phyloP scores from a whole-genome alignment of 1,284 basidiomycete species.

The Cutaneotrichosporon mucoides region DNA sequence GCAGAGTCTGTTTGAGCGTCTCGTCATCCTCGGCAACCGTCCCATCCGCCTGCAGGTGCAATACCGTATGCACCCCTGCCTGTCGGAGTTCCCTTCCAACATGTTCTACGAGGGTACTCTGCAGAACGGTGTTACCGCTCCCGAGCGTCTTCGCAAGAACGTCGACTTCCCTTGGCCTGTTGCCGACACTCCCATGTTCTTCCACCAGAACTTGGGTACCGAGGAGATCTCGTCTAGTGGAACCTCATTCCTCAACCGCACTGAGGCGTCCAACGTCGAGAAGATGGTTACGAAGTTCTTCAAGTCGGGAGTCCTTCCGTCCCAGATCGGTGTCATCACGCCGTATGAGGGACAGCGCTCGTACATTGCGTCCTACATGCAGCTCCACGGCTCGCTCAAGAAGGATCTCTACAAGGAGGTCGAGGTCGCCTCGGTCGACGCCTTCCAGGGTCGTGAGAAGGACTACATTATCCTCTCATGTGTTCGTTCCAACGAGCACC shows the following conservation, averaged over 20 bases:
- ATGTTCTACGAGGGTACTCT: conserved; percentile 99
- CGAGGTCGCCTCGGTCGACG: conserved; percentile 97
- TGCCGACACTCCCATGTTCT: conserved; percentile 98
- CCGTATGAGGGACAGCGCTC: conserved; percentile 99
- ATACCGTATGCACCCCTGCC: conserved; percentile 99
- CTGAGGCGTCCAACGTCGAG: conserved; percentile 97
- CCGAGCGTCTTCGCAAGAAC: conserved; percentile 91
- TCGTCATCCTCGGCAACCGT: conserved; percentile 90
- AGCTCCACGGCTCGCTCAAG: conserved; percentile 95
- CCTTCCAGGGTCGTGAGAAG: conserved; percentile 99
- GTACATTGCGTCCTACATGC: conserved; percentile 99
- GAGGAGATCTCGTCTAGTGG: conserved; percentile 99
- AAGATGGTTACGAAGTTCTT: conserved; percentile 99
- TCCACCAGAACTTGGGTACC: conserved; percentile 98
- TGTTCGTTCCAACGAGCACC: conserved; percentile 98
- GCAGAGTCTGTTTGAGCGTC: conserved; percentile 94
- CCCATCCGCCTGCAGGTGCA: conserved; percentile 98
- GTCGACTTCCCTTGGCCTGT: conserved; percentile 99
- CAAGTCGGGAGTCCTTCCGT: conserved; percentile 93
- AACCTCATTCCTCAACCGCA: conserved; percentile 97
- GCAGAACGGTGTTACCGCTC: conserved; percentile 98
- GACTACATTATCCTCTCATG: conserved; percentile 99
- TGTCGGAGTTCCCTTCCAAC: conserved; percentile 98
- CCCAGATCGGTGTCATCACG: conserved; percentile 96
- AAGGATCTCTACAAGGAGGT: conserved; percentile 99